These are phyloP conservation scores for Nyctanthes arbortristis DNA, from an alignment of 257 asterid genomes.

Conservation along the genomic window DNA sequence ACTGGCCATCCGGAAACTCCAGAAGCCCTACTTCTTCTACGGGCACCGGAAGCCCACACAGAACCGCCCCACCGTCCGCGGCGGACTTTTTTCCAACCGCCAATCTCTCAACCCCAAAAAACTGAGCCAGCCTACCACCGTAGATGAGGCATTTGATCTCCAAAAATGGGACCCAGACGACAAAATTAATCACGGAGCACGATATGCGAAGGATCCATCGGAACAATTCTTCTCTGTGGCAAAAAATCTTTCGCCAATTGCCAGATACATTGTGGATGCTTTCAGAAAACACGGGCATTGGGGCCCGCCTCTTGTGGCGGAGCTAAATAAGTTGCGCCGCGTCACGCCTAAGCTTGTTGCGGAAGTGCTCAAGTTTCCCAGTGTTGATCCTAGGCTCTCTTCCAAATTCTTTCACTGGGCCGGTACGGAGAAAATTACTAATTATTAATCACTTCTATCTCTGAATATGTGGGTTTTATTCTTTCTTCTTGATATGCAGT, in stretches of 20 bases:
- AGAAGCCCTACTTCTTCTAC: constrained; percentile 76
- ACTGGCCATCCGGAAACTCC: constrained; percentile 36
- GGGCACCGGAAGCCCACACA: constrained; percentile 94
- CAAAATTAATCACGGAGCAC: constrained; percentile 10
- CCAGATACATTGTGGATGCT: constrained; percentile 78
- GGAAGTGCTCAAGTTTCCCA: constrained; percentile 78
- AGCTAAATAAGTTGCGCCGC: constrained; percentile 79
- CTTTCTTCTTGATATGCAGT: constrained; percentile 13
- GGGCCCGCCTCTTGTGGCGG: constrained; percentile 67
- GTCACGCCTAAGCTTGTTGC: constrained; percentile 86
- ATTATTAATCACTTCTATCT: background rate
- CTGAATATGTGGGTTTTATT: background rate
- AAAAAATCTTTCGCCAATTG: constrained; percentile 75
- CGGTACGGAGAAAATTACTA: constrained; percentile 48
- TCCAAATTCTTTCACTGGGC: constrained; percentile 95
- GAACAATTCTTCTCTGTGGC: constrained; percentile 72
- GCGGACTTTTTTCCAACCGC: constrained; percentile 88
- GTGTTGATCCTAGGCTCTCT: constrained; percentile 76
- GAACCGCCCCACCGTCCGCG: constrained; percentile 86
- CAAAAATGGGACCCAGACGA: constrained; percentile 84
- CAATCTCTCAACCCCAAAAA: constrained; percentile 40
- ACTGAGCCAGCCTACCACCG: constrained; percentile 31
- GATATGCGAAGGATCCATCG: constrained; percentile 50
- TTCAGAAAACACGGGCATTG: constrained; percentile 73
- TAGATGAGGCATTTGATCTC: constrained; percentile 56